Conservation (phyloP, 2,329 filamentous ascomycete species). For the Emericellopsis atlantica region DNA sequence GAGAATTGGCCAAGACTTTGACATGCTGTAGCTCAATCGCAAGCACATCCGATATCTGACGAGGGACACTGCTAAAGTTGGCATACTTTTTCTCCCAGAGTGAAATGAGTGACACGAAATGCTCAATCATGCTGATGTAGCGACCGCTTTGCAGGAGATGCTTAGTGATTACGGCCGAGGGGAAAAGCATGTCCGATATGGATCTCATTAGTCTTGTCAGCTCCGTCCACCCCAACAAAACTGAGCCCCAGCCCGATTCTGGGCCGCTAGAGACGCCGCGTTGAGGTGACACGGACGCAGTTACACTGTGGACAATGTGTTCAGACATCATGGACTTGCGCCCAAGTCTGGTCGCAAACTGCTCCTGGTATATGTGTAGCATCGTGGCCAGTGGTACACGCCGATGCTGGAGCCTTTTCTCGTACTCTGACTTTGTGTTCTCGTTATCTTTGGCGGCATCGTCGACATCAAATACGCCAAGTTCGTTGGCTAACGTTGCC, state of each 20-base stretch:
- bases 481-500: constrained; percentile 35
- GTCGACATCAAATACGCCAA: constrained; percentile 32
- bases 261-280: no score
- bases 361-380: background rate
- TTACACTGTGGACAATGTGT: background rate
- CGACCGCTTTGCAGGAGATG: no score
- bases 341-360: constrained; percentile 2
- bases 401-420: background rate
- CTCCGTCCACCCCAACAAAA: no score
- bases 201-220: no score
- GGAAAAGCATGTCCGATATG: no score
- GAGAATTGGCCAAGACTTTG: constrained; percentile 27
- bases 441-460: background rate
- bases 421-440: background rate
- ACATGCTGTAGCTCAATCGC: constrained; percentile 37
- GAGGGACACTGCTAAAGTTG: constrained; percentile 4
- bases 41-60: constrained; percentile 18
- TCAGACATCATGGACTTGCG: constrained; percentile 1
- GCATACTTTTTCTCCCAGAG: constrained; percentile 2
- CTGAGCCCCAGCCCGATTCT: no score
- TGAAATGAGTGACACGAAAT: background rate
- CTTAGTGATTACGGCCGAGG: no score
- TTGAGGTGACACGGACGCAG: background rate
- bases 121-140: no score
- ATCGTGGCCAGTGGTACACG: background rate